Evolutionary conservation across 257 asterid species (phyloP).

Genomic region (Lithospermum erythrorhizon): DNA sequence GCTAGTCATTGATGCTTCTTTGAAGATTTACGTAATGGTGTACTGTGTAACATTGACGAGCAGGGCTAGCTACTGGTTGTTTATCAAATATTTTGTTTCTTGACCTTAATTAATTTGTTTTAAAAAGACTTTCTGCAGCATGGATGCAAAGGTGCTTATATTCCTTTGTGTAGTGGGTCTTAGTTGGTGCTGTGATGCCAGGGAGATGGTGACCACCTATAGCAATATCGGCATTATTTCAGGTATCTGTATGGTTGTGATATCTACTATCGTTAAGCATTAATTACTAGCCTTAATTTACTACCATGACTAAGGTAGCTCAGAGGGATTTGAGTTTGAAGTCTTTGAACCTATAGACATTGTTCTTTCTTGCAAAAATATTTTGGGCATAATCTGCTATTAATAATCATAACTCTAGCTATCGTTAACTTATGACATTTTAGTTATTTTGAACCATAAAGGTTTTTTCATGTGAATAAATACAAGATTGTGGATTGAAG

Average conservation of each 20-base stretch:
- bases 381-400: too few species aligned
- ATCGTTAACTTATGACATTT: too few species aligned
- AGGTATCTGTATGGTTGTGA: constrained; percentile 18
- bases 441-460: too few species aligned
- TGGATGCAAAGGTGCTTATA: constrained; percentile 53
- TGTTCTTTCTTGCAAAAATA: too few species aligned
- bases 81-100: neutral
- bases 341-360: too few species aligned
- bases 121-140: constrained; percentile 33
- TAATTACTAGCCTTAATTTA: neutral
- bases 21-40: neutral
- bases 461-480: too few species aligned
- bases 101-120: constrained; percentile 1
- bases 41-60: neutral
- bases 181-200: constrained; percentile 50
- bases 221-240: constrained; percentile 19
- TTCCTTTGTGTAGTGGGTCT: constrained; percentile 33
- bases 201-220: constrained; percentile 35
- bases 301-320: neutral
- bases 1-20: neutral
- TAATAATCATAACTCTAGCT: too few species aligned
- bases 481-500: too few species aligned
- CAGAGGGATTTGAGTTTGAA: too few species aligned
- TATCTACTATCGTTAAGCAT: neutral
- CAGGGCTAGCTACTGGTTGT: neutral